Conservation (phyloP, 2,329 filamentous ascomycete species). For the Parastagonospora nodorum region DNA sequence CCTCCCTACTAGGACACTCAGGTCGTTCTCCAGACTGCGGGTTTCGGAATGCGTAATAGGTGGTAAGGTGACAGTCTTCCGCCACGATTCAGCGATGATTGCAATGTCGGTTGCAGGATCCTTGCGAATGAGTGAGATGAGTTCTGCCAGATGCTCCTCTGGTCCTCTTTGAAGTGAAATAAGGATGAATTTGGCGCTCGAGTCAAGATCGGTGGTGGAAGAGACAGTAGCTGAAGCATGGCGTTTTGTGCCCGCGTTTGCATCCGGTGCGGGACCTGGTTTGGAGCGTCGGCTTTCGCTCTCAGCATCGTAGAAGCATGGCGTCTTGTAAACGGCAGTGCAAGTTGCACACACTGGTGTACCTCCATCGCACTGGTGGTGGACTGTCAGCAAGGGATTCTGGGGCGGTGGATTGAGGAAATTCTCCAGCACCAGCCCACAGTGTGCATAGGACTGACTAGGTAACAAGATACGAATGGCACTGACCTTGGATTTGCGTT, state of each 20-base stretch:
- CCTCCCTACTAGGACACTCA: slow-evolving; percentile 45
- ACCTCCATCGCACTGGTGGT: slow-evolving; percentile 55
- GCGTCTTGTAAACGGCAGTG: slow-evolving; percentile 56
- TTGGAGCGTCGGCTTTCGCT: slow-evolving; percentile 53
- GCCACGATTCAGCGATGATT: slow-evolving; percentile 48
- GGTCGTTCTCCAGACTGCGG: slow-evolving; percentile 41
- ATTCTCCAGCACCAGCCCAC: slow-evolving; percentile 12
- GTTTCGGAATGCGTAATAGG: slow-evolving; percentile 25
- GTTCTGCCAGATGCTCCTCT: slow-evolving; percentile 50
- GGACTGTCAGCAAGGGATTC: slow-evolving; percentile 16
- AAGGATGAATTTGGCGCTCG: slow-evolving; percentile 47
- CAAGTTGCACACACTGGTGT: slow-evolving; percentile 57
- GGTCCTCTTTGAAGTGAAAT: slow-evolving; percentile 51
- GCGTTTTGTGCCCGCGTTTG: slow-evolving; percentile 34
- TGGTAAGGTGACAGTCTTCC: slow-evolving; percentile 46
- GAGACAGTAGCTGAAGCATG: slow-evolving; percentile 25
- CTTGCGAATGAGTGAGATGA: slow-evolving; percentile 51
- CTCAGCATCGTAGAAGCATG: slow-evolving; percentile 57
- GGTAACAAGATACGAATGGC: background rate
- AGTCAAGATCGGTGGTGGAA: slow-evolving; percentile 11
- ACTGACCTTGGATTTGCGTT: slow-evolving; percentile 56
- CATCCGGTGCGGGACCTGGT: slow-evolving; percentile 30
- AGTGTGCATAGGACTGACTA: background rate
- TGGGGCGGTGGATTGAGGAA: background rate
- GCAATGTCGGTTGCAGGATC: slow-evolving; percentile 48